These are phyloP conservation scores for Colletotrichum sp. DNA, from an alignment of 2,329 filamentous ascomycete genomes.

Conservation along the genomic window DNA sequence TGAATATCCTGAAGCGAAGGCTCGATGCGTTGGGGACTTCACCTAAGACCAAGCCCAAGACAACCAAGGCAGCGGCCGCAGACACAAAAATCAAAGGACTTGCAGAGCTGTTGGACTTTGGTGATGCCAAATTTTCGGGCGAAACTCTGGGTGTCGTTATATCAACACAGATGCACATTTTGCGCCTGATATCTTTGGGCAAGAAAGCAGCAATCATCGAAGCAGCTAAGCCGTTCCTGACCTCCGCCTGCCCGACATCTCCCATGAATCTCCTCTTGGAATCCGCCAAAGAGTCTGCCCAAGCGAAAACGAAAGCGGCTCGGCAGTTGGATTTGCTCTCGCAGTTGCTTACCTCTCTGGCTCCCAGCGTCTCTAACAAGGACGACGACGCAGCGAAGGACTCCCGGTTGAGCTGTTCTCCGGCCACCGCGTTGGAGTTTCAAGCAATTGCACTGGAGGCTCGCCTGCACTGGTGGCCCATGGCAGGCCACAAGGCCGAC, in stretches of 20 bases:
- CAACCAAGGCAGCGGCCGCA: neutral
- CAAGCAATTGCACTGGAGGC: constrained; percentile 67
- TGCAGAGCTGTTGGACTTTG: constrained; percentile 67
- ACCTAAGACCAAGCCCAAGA: neutral
- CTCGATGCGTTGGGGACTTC: constrained; percentile 46
- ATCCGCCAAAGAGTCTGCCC: constrained; percentile 44
- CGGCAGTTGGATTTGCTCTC: constrained; percentile 72
- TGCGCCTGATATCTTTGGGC: constrained; percentile 66
- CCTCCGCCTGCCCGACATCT: constrained; percentile 57
- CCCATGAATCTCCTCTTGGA: constrained; percentile 61
- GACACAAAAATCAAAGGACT: constrained; percentile 44
- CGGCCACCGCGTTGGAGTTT: constrained; percentile 63
- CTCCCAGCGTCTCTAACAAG: constrained; percentile 68
- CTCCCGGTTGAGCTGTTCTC: constrained; percentile 57
- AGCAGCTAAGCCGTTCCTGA: constrained; percentile 59
- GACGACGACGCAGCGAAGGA: constrained; percentile 64
- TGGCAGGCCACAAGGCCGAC: constrained; percentile 65
- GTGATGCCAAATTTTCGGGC: constrained; percentile 43
- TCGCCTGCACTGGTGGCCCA: constrained; percentile 68
- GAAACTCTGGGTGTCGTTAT: constrained; percentile 60
- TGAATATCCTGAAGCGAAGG: constrained; percentile 68
- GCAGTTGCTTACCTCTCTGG: constrained; percentile 67
- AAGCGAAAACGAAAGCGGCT: constrained; percentile 61
- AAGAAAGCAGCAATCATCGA: constrained; percentile 67
- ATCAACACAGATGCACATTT: constrained; percentile 66